phyloP scores from a whole-genome alignment of 768 basidiomycete genomes.

The Porpolomopsis calyptriformis region DNA sequence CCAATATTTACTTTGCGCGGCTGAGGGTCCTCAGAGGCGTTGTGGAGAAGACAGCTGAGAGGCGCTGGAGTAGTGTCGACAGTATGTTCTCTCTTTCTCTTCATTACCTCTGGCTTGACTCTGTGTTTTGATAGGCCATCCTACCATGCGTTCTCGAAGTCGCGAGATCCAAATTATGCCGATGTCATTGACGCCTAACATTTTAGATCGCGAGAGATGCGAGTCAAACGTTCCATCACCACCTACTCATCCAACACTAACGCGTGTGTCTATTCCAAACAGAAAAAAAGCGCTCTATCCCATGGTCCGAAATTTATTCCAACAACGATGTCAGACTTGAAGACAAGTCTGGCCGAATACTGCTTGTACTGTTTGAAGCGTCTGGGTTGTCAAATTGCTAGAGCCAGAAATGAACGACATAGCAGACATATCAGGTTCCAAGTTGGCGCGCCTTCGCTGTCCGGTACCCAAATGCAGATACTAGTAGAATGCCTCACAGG shows the following conservation, averaged over 20 bases:
- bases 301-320: conserved; percentile 67
- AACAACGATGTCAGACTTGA: conserved; percentile 84
- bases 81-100: conserved; percentile 21
- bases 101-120: neutral
- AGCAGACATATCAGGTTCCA: conserved; percentile 74
- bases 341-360: conserved; percentile 90
- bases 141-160: conserved; percentile 87
- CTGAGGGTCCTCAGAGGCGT: conserved; percentile 30
- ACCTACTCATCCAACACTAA: too few species aligned
- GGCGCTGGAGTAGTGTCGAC: conserved; percentile 30
- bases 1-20: conserved; percentile 46
- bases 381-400: too few species aligned
- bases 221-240: conserved; percentile 21
- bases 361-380: conserved; percentile 59
- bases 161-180: conserved; percentile 74
- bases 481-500: conserved; percentile 84
- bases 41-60: conserved; percentile 31
- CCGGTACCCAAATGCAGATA: conserved; percentile 72
- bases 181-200: conserved; percentile 98
- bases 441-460: conserved; percentile 50
- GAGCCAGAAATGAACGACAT: conserved; percentile 22
- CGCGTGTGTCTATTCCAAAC: too few species aligned
- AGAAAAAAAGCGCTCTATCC: conserved; percentile 70
- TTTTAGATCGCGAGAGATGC: conserved; percentile 93
- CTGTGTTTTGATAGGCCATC: conserved; percentile 47